A percentile compares a stretch with the other conserved stretches of the same genome.
These are phyloP conservation scores for Glomus cerebriforme DNA, from an alignment of 192 early-diverging fungal species.

Conservation along the genomic window DNA sequence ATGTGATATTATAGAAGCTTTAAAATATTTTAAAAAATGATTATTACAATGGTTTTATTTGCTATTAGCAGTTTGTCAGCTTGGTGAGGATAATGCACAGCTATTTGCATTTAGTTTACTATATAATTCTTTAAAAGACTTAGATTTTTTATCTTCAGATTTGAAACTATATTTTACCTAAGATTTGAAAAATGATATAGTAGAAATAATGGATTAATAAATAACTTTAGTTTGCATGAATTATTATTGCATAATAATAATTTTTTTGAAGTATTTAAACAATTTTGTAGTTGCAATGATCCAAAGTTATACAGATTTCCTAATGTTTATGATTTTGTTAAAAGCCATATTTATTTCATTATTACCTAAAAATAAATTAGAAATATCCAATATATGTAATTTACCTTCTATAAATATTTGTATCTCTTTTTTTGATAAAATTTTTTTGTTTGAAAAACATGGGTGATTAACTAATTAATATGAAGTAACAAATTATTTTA, in stretches of 20 bases:
- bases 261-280: neutral
- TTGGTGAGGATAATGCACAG: too few relatives aligned
- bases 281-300: neutral
- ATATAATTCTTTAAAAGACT: too few relatives aligned
- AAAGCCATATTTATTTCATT: neutral
- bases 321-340: slow-evolving; percentile 5
- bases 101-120: too few relatives aligned
- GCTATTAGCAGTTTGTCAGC: neutral
- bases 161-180: neutral
- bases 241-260: slow-evolving; percentile 1
- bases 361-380: too few relatives aligned
- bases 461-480: too few relatives aligned
- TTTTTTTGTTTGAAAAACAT: too few relatives aligned
- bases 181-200: neutral
- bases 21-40: neutral
- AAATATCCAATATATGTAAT: too few relatives aligned
- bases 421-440: too few relatives aligned
- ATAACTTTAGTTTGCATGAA: neutral
- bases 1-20: neutral
- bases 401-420: too few relatives aligned
- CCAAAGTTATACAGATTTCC: neutral
- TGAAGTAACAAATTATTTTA: too few relatives aligned
- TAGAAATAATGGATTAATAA: neutral
- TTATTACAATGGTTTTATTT: neutral
- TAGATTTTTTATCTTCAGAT: neutral